Conservation (phyloP, 345 rosid genomes). For the Salix caprea region DNA sequence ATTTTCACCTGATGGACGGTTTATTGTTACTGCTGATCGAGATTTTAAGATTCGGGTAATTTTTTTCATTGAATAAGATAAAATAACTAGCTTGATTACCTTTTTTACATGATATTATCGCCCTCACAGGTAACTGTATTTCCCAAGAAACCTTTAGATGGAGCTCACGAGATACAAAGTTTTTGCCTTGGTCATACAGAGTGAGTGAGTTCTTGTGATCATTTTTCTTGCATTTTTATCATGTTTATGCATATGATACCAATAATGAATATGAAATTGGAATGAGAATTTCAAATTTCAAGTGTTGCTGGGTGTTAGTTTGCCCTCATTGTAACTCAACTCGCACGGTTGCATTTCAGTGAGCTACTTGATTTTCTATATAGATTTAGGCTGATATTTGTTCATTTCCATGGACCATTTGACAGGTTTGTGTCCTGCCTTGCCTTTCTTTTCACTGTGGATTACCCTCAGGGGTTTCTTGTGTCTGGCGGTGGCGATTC, state of each 20-base stretch:
- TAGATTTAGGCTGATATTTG: not conserved
- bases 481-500: conserved; percentile 96
- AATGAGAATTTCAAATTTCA: not conserved
- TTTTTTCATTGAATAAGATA: conserved; percentile 5
- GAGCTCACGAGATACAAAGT: conserved; percentile 93
- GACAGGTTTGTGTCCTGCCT: conserved; percentile 77
- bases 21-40: conserved; percentile 76
- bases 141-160: conserved; percentile 74
- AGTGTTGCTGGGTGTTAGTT: not conserved
- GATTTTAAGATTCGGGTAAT: conserved; percentile 91
- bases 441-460: conserved; percentile 51
- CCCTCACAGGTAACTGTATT: conserved; percentile 64
- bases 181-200: conserved; percentile 96
- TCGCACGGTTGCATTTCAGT: not conserved
- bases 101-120: conserved; percentile 10
- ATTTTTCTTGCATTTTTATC: not conserved
- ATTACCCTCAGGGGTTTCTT: conserved; percentile 58
- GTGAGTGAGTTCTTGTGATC: conserved; percentile 54
- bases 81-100: conserved; percentile 5
- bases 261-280: not conserved
- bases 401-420: conserved; percentile 7
- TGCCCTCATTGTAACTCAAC: not conserved
- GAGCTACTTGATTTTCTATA: not conserved
- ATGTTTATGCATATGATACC: not conserved
- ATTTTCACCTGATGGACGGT: conserved; percentile 77